Evolutionary conservation across 2,329 filamentous ascomycete genomes (phyloP).

Genomic region (Bipolaris victoriae): DNA sequence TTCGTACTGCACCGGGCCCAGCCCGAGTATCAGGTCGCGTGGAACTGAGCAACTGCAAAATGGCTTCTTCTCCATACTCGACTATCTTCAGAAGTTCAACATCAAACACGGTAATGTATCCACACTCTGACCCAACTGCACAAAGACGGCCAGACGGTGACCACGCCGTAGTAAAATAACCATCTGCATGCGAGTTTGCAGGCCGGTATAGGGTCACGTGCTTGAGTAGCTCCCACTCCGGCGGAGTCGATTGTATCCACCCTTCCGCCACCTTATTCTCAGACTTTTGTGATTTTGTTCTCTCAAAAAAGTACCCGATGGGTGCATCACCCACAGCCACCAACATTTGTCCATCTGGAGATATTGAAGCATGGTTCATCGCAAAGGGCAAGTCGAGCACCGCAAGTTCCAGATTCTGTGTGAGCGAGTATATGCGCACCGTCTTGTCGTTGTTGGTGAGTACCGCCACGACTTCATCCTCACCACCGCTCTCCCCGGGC

Average conservation of each 20-base stretch:
- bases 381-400: constrained; percentile 77
- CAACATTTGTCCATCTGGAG: constrained; percentile 81
- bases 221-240: constrained; percentile 52
- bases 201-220: constrained; percentile 53
- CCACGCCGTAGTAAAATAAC: constrained; percentile 81
- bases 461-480: constrained; percentile 71
- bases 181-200: constrained; percentile 45
- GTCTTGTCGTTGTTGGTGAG: constrained; percentile 92
- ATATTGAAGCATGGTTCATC: constrained; percentile 94
- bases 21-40: constrained; percentile 70
- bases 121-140: constrained; percentile 80
- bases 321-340: constrained; percentile 88
- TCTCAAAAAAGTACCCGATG: constrained; percentile 80
- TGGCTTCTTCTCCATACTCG: constrained; percentile 61
- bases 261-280: constrained; percentile 33
- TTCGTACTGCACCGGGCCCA: constrained; percentile 76
- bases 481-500: constrained; percentile 47
- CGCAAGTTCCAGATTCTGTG: constrained; percentile 70
- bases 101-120: constrained; percentile 77
- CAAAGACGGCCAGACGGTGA: constrained; percentile 73
- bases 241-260: constrained; percentile 26
- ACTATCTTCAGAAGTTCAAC: constrained; percentile 53
- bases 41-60: constrained; percentile 78
- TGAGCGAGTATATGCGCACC: constrained; percentile 80
- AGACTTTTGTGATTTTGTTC: constrained; percentile 49